A percentile compares a stretch with the other conserved stretches of the same genome.
Evolutionary conservation across 495 filamentous ascomycete genomes (phyloP).

Genomic region (Platismatia glauca): DNA sequence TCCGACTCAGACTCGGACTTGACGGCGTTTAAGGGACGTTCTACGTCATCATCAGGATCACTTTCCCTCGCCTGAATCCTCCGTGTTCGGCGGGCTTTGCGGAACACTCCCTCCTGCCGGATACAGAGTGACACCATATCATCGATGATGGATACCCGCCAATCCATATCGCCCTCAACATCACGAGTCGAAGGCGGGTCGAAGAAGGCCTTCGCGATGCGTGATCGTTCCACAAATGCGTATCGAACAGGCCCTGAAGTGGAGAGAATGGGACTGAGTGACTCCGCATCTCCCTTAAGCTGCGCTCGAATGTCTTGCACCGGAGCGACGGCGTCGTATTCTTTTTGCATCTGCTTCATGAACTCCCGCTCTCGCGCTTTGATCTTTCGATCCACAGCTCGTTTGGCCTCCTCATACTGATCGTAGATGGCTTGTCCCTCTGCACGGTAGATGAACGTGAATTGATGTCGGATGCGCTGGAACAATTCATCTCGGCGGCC

Average conservation of each 20-base stretch:
- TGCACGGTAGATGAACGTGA: slow-evolving; percentile 11
- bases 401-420: slow-evolving; percentile 2
- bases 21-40: background rate
- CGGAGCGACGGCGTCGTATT: slow-evolving; percentile 1
- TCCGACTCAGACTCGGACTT: background rate
- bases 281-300: background rate
- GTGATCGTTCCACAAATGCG: background rate
- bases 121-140: slow-evolving; percentile 10
- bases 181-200: background rate
- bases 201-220: slow-evolving; percentile 7
- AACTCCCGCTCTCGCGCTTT: slow-evolving; percentile 10
- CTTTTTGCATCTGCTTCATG: slow-evolving; percentile 5
- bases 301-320: slow-evolving; percentile 5
- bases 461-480: slow-evolving; percentile 9
- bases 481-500: slow-evolving; percentile 4
- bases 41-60: background rate
- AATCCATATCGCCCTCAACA: background rate
- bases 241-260: background rate
- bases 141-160: background rate
- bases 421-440: slow-evolving; percentile 6
- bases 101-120: background rate
- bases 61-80: background rate
- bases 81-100: slow-evolving; percentile 1
- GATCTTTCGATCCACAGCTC: background rate
- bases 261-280: background rate